phyloP scores from a whole-genome alignment of 176 grass and related monocot species.

The Juncus inflexus region DNA sequence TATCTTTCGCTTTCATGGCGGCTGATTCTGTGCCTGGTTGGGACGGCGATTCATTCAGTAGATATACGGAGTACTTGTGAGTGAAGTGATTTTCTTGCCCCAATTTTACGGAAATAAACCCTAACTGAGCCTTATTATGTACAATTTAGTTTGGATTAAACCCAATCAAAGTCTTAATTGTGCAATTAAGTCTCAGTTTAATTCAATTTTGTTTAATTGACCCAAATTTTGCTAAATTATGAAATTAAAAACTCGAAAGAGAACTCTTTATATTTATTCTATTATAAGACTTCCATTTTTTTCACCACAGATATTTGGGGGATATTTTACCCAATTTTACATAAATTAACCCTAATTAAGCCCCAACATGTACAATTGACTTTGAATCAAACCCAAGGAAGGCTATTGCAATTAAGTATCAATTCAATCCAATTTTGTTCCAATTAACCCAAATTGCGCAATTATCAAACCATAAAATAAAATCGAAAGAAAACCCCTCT shows the following conservation, averaged over 20 bases:
- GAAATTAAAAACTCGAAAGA: neutral
- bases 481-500: neutral
- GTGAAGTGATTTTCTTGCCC: neutral
- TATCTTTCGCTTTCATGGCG: conserved; percentile 63
- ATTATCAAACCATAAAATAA: neutral
- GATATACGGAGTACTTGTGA: conserved; percentile 69
- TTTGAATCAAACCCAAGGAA: neutral
- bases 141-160: neutral
- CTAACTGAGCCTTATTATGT: neutral
- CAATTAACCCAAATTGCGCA: neutral
- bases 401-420: neutral
- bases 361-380: neutral
- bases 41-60: conserved; percentile 61
- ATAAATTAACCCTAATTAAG: neutral
- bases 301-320: no score
- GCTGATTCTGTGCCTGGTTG: conserved; percentile 55
- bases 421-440: neutral
- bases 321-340: no score
- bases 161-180: neutral
- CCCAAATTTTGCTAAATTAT: neutral
- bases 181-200: neutral
- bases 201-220: neutral
- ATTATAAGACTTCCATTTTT: no score
- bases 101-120: neutral
- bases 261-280: neutral